A percentile compares a stretch with the other conserved stretches of the same genome.
Conservation (phyloP, 768 basidiomycete species). For the Mrakia gelida region DNA sequence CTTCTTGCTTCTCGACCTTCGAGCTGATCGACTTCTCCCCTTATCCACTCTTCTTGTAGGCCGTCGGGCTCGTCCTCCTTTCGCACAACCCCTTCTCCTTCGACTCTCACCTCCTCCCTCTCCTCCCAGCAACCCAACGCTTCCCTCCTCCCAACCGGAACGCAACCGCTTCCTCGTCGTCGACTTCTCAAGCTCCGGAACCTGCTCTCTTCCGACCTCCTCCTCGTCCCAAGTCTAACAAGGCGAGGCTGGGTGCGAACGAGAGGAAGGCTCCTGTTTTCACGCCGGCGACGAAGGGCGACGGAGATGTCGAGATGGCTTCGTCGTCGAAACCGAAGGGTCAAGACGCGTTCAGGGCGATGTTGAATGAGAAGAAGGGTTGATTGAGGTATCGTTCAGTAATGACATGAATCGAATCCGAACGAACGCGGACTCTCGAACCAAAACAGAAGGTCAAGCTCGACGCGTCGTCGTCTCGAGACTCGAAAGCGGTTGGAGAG, state of each 20-base stretch:
- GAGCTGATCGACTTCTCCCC: not conserved
- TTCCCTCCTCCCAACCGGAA: not conserved
- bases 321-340: slow-evolving; percentile 38
- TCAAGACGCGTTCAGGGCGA: slow-evolving; percentile 82
- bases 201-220: slow-evolving; percentile 23
- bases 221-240: slow-evolving; percentile 46
- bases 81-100: slow-evolving; percentile 47
- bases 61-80: slow-evolving; percentile 68
- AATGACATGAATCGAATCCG: too few relatives aligned
- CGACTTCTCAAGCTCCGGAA: not conserved
- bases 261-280: slow-evolving; percentile 17
- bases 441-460: too few relatives aligned
- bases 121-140: slow-evolving; percentile 18
- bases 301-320: slow-evolving; percentile 44
- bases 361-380: slow-evolving; percentile 51
- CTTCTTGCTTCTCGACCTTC: not conserved
- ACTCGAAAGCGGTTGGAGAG: too few relatives aligned
- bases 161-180: not conserved
- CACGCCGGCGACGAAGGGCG: slow-evolving; percentile 20
- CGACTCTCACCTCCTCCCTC: not conserved
- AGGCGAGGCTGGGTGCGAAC: slow-evolving; percentile 63
- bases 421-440: too few relatives aligned
- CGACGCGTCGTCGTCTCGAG: too few relatives aligned
- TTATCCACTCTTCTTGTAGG: slow-evolving; percentile 50
- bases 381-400: not conserved